Percentiles rank a stretch among this genome's conserved stretches.
phyloP scores from a whole-genome alignment of 129 eudicot genomes.

The Pseudognaphalium luteoalbum region DNA sequence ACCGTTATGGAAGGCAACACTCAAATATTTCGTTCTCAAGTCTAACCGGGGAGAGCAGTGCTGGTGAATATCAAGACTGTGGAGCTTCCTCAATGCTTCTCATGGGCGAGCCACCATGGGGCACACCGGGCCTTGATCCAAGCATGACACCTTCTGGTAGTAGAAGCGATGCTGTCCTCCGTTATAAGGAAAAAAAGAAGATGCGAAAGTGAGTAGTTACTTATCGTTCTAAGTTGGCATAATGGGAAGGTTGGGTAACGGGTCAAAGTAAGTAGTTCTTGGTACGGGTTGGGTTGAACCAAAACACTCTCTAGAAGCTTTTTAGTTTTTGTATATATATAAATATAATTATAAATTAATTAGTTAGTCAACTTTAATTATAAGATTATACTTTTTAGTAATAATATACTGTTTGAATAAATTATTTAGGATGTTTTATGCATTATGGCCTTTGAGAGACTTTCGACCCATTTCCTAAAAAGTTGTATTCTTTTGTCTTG shows the following conservation, averaged over 20 bases:
- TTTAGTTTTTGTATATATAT: too few species aligned
- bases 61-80: conserved; percentile 48
- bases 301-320: too few species aligned
- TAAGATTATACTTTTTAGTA: not conserved
- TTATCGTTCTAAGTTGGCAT: not conserved
- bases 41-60: conserved; percentile 40
- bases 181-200: conserved; percentile 67
- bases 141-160: conserved; percentile 29
- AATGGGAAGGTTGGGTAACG: not conserved
- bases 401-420: not conserved
- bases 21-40: conserved; percentile 45
- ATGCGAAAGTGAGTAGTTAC: conserved; percentile 58
- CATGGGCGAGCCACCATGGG: conserved; percentile 54
- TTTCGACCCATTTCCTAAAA: not conserved
- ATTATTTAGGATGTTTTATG: not conserved
- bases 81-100: conserved; percentile 49
- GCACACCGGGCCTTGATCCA: conserved; percentile 30
- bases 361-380: not conserved
- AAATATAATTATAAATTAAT: too few species aligned
- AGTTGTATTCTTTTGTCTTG: not conserved
- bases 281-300: not conserved
- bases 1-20: conserved; percentile 40
- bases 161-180: conserved; percentile 61
- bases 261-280: not conserved
- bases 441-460: not conserved